Conservation (phyloP, 495 filamentous ascomycete genomes). For the Penicillium subrubescens region DNA sequence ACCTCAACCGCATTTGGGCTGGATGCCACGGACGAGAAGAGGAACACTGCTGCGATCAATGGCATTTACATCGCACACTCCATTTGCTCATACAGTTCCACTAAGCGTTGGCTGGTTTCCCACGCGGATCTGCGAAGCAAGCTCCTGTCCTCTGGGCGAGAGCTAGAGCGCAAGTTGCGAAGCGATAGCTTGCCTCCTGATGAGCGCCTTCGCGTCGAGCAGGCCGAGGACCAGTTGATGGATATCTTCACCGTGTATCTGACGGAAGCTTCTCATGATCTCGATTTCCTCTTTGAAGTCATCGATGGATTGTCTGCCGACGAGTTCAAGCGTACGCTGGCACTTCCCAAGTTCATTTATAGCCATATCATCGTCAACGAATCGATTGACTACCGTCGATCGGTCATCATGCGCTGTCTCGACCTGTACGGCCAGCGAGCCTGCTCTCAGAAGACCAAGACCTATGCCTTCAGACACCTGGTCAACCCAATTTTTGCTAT, state of each 20-base stretch:
- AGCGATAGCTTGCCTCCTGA: constrained; percentile 65
- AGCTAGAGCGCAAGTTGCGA: constrained; percentile 70
- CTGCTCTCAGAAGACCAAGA: constrained; percentile 84
- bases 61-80: constrained; percentile 82
- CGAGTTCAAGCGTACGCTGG: constrained; percentile 75
- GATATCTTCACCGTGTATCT: constrained; percentile 80
- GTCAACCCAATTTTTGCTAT: constrained; percentile 97
- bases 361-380: constrained; percentile 77
- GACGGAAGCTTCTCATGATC: constrained; percentile 69
- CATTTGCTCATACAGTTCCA: constrained; percentile 55
- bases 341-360: constrained; percentile 82
- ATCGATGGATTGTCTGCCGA: constrained; percentile 83
- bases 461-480: constrained; percentile 86
- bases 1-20: constrained; percentile 63
- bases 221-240: constrained; percentile 88
- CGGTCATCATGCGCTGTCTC: constrained; percentile 80
- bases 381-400: constrained; percentile 86
- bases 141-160: constrained; percentile 68
- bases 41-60: constrained; percentile 79
- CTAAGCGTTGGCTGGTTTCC: constrained; percentile 74
- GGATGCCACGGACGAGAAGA: constrained; percentile 54
- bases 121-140: constrained; percentile 71
- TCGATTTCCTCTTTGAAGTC: constrained; percentile 86
- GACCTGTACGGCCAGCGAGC: constrained; percentile 80
- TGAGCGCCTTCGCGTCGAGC: constrained; percentile 83